Base-by-base conservation (phyloP, 2,329 filamentous ascomycete genomes). In the Paramyrothecium sp. region DNA sequence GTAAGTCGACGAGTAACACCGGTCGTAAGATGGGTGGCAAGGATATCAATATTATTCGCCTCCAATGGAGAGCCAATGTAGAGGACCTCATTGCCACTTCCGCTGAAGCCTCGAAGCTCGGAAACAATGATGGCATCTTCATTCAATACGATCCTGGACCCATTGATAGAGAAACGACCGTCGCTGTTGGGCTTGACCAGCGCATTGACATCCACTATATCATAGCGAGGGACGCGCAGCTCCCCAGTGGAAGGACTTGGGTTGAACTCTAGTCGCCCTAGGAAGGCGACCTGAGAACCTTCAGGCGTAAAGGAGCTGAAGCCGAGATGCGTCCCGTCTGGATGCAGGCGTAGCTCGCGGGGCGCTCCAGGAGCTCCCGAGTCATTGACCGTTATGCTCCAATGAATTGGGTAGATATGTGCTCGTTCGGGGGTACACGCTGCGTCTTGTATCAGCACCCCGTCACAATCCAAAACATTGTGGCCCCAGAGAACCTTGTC, bases 11-110 rank as follows among this genome's bases (percentile, higher is more conserved):
- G 71, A 4, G 80, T 68, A 1, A 54, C 56, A 8, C 78, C 78
- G 1, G 75, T 79, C 1, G 58, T 59, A 3, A 80, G 56, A 53
- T 79, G 63, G 8, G 69, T 69, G 3, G 77, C 76, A 54, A 73
- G 79, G 7, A 79, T 60, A 58, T 80, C 78, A 56, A 79, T 75
- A 52, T 79, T 81, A 59, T 64, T 73, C 1, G 76, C 75, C 61
- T 81, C 77, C 8, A 54, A 54, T 1, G 74, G 63, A 53, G 64
- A 66, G 2, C 77, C 77, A 8, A 80, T 64, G 61, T 78, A 79
- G 0, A 68, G 71, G 17, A 78, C 66, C 58, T 79, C 75, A 10
- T 69, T 64, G 1, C 77, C 76, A 3, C 63, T 67, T 7, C 77
- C 77, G 8, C 59, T 75, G 59, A 79, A 80, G 10, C 77, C 76